Conservation (phyloP, 2,329 filamentous ascomycete genomes). For the Neoarthrinium moseri region DNA sequence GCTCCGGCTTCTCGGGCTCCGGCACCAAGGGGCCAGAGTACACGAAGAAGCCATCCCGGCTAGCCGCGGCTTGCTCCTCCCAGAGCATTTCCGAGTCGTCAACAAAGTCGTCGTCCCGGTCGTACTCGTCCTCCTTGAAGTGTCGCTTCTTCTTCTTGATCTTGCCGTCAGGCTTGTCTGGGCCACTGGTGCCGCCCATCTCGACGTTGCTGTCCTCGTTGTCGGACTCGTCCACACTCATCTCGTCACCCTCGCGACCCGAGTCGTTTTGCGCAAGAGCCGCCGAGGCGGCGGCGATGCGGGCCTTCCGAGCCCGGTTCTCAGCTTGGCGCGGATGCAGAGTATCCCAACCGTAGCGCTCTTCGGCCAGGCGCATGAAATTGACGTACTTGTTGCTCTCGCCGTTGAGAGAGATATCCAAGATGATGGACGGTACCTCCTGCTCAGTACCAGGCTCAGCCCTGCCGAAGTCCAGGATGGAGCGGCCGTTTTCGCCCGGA, state of each 20-base stretch:
- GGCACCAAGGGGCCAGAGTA: conserved; percentile 90
- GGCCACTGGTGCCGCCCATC: conserved; percentile 67
- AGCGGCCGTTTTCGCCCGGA: conserved; percentile 43
- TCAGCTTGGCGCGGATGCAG: conserved; percentile 89
- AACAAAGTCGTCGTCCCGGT: conserved; percentile 79
- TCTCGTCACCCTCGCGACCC: conserved; percentile 73
- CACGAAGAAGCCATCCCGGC: conserved; percentile 96
- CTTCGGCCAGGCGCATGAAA: conserved; percentile 90
- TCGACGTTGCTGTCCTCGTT: conserved; percentile 86
- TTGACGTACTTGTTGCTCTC: conserved; percentile 91
- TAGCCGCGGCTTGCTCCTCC: conserved; percentile 93
- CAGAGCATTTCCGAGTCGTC: conserved; percentile 94
- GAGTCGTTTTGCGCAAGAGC: conserved; percentile 76
- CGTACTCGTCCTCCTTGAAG: conserved; percentile 79
- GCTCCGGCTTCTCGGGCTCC: conserved; percentile 73
- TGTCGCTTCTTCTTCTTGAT: conserved; percentile 75
- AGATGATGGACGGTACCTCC: conserved; percentile 72
- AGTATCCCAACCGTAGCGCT: conserved; percentile 91
- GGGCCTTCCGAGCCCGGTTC: conserved; percentile 80
- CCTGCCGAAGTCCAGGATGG: conserved; percentile 62
- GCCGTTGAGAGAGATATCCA: conserved; percentile 78
- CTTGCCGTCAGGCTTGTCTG: conserved; percentile 59
- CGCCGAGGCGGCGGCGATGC: conserved; percentile 85
- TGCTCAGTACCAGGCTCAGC: conserved; percentile 58
- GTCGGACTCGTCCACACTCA: conserved; percentile 75